Base-by-base conservation (phyloP, 345 rosid genomes). In the Salix suchowensis region DNA sequence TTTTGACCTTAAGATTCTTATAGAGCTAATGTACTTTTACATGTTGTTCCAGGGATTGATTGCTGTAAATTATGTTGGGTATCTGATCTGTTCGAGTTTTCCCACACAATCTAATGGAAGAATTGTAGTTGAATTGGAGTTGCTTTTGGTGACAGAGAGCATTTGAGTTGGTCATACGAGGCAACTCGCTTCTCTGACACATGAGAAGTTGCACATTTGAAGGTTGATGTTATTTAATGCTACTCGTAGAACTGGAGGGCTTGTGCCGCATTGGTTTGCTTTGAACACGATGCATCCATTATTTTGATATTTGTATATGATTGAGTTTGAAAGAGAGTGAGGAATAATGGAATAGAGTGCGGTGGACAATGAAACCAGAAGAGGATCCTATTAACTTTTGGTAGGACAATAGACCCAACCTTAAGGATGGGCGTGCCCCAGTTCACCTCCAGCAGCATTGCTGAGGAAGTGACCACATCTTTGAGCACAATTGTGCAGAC, bases 361-460 rank as follows among this genome's bases (percentile, higher is more conserved):
- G 6, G 65, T 46, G 18, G 71, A 67, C 67, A 72, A 50, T 60
- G 48, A 71, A 78, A 54, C 44, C 24, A 12, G 18, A 48, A 78
- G 60, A 75, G 58, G 64, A 21, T 54, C 10, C 37, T 44, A 28
- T 74, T 73, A 21, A 44, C 71, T 54, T 78, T 73, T 58, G 9
- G 68, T 26, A 80, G 73, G 74, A 65, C 40, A 64, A 10, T 9
- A 70, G 46, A 60, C 60, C 28, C 40, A 32, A 46, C 40, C 26
- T 39, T 11, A 15, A 18, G 39, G 54, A 78, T 78, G 81, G 81
- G 77, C 26, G 36, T 78, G 70, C 81, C 81, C 36, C 81, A 78
- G 70, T 77, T 78, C 36, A 73, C 81, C 72, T 78, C 81, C 10
- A 18, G 77, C 4, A 21, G 81, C 64, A 68, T 73, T 73, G 77